Base-by-base conservation (phyloP, 1,284 basidiomycete species). In the Apiotrichum gracile region DNA sequence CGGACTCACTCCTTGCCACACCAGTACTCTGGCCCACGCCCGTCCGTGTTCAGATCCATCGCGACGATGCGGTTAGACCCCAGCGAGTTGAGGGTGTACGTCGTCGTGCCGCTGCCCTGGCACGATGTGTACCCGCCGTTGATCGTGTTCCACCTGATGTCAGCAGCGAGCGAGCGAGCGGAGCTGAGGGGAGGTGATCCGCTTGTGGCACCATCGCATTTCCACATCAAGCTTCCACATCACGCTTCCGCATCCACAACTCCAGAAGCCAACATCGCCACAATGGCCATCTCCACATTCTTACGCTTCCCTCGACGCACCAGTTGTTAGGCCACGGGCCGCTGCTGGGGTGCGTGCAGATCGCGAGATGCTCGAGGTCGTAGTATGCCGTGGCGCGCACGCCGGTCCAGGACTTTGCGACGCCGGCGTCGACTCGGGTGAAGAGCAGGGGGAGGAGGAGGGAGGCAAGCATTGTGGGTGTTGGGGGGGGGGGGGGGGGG, bases 11-110 rank as follows among this genome's bases (percentile, higher is more conserved):
- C 56, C 54, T 44, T 60, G 35, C 61, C 61, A 34, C 61, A 62
- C 61, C 61, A 62, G 37, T 55, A 44, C 58, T 60, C 61, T 51
- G 57, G 57, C 21, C 61, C 47, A 19, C 31, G 27, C 47, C 60
- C 53, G 42, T 38, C 43, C 14, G 42, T 51, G 44, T 52, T 60
- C 35, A 44, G 37, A 50, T 62, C 54, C 51, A 62, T 58, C 27
- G 61, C 61, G 27, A 57, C 51, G 25, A 57, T 47, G 34, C 49
- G 55, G 55, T 57, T 57, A 25, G 39, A 42, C 40, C 44, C 35
- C 38, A 40, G 34, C 44, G 33, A 19, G 29, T 45, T 29, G 21
- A 60, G 52, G 4, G 57, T 47, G 33, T 47, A 45, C n/a, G 47
- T 39, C 25, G 52, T 49, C 9, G 51, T 42, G n/a, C 17, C 27